Base-by-base conservation (phyloP, 2,329 filamentous ascomycete species). In the Penicillium sp. region DNA sequence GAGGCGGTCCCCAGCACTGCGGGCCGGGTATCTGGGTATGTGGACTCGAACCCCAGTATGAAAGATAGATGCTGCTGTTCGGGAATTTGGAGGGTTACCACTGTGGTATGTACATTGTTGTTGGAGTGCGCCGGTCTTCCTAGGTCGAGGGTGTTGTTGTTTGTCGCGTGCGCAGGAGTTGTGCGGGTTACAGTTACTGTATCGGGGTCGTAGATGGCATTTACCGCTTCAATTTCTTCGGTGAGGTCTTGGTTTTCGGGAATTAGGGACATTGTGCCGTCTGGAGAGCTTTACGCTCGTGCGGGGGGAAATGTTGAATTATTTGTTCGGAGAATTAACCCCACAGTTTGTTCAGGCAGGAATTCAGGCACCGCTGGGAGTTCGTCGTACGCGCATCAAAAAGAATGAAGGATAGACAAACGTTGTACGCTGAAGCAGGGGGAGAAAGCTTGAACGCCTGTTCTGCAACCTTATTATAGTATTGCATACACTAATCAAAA, bases 11-110 rank as follows among this genome's bases (percentile, higher is more conserved):
- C 89, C 23, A 92, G 74, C 26, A 97, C 83, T 8, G 78, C 76
- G 1, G 91, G 92, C 6, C 88, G 85, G 1, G 81, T 82, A 56
- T 85, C 81, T 0, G 94, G 93, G 70, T 99, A 99, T 41, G 81
- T 75, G 0, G 71, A 50, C 0, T 90, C 85, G 62, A 97, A 96
- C 19, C 82, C 81, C 38, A 88, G 26, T 75, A 81, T 42, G 75
- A 80, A 74, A 43, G 76, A 70, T 26, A 77, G 56, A 39, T 78
- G 71, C 47, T 58, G 59, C 18, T 83, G 81, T 27, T 82, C 80
- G 0, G 90, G 90, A 2, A 93, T 81, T 47, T 80, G 81, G 46
- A 97, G 80, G 73, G 73, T 53, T 19, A 42, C 86, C 85, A 61
- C 81, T 62, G 64, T 74, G 58, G 70, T 68, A 47, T 66, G 64